Base-by-base conservation (phyloP, 108 stramenopile genomes). In the Stephanodiscus minutulus region DNA sequence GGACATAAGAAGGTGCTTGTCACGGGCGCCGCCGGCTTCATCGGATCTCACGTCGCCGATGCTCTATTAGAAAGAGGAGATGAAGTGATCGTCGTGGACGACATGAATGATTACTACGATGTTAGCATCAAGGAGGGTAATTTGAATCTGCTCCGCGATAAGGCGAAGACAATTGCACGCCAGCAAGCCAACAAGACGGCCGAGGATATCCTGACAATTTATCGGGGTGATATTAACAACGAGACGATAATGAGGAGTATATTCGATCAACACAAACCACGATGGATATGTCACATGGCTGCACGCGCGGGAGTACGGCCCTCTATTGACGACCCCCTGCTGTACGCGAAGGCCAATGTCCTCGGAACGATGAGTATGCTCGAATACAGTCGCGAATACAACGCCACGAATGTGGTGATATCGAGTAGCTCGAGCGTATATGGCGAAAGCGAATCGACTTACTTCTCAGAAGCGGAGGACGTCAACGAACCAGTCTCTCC, bases 91-190 rank as follows among this genome's bases (percentile, higher is more conserved):
- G 86, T 98, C 52, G 91, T 99, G 20, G 98, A 99, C 74, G 98
- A 99, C 77, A 91, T 99, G 83, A 99, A 99, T 74, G 97, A 98
- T 66, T 99, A 99, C 84, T 99, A 99, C 72, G 96, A 96, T 67
- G 89, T 94, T 24, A 58, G 66, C 50, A 83, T 95, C 68, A 99
- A 99, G 91, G 86, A 92, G 25, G 48, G 76, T 58, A 99, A 97
- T 74, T 21, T 60, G 59, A 22, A 41, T 0, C 17, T 29, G 20
- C 35, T 60, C 18, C 59, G 59, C 17, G 59, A 60, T 43, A 39
- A 35, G 35, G 52, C 52, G 25, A 53, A 53, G 25, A 27, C 7
- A 24, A 12, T 53, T 0, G 52, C 52, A n/a, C n/a, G n/a, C 25
- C 52, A 53, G 25, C 22, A 25, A 25, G 22, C 43, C 15, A 15